Percentiles rank a stretch among this genome's conserved stretches.
Conservation (phyloP, 768 basidiomycete genomes). For the Suillus weaverae region DNA sequence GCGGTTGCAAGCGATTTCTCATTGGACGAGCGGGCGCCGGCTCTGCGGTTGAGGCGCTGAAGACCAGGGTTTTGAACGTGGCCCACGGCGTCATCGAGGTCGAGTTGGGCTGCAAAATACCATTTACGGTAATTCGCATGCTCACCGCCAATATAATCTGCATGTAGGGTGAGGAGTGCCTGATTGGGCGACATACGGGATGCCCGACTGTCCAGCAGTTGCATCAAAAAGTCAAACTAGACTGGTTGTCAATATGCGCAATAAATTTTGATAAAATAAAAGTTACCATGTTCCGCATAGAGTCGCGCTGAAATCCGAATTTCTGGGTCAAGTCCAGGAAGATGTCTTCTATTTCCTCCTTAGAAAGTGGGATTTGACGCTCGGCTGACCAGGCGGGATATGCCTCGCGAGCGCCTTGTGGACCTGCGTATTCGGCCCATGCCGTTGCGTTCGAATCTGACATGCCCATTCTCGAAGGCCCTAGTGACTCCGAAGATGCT, state of each 20-base stretch:
- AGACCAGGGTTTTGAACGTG: constrained; percentile 90
- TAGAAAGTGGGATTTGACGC: constrained; percentile 92
- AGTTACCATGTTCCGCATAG: constrained; percentile 91
- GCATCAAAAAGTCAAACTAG: constrained; percentile 97
- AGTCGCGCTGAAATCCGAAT: constrained; percentile 96
- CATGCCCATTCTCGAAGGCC: constrained; percentile 55
- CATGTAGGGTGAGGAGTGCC: constrained; percentile 92
- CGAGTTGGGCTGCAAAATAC: constrained; percentile 99
- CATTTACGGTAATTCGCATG: constrained; percentile 99
- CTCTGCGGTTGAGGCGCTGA: constrained; percentile 68
- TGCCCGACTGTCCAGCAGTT: constrained; percentile 92
- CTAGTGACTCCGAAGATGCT: constrained; percentile 71
- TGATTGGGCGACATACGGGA: constrained; percentile 97
- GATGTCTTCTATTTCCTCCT: constrained; percentile 99
- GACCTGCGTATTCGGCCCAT: constrained; percentile 60
- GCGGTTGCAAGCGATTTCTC: constrained; percentile 78
- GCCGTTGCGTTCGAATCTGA: constrained; percentile 76
- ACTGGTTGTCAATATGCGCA: constrained; percentile 12
- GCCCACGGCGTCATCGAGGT: constrained; percentile 96
- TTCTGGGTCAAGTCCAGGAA: constrained; percentile 97
- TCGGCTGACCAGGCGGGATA: constrained; percentile 96
- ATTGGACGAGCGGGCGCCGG: constrained; percentile 52
- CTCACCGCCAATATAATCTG: constrained; percentile 98
- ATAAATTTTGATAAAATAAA: constrained; percentile 3
- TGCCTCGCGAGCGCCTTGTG: constrained; percentile 67